phyloP scores from a whole-genome alignment of 2,329 filamentous ascomycete genomes.

The Trichophyton schoenleinii region DNA sequence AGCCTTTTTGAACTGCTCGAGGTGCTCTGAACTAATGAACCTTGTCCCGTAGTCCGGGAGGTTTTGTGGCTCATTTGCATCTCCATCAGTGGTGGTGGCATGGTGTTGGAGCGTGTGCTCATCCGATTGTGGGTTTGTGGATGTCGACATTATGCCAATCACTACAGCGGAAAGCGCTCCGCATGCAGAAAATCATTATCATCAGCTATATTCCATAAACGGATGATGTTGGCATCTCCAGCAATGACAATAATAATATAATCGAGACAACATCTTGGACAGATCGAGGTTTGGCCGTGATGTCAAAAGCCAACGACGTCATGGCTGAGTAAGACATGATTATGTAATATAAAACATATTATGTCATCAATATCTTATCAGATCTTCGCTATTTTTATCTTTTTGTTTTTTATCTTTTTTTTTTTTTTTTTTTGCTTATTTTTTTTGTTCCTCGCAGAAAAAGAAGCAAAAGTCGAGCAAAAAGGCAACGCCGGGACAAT shows the following conservation, averaged over 20 bases:
- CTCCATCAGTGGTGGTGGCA: constrained; percentile 2
- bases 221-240: neutral
- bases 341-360: neutral
- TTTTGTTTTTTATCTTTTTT: neutral
- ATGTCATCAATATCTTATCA: neutral
- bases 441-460: neutral
- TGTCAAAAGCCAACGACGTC: neutral
- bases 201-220: neutral
- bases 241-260: neutral
- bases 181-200: neutral
- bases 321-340: neutral
- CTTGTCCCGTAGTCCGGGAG: constrained; percentile 72
- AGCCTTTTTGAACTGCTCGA: constrained; percentile 67
- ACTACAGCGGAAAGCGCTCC: neutral
- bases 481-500: neutral
- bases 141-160: neutral
- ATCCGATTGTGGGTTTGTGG: neutral
- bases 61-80: constrained; percentile 43
- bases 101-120: neutral
- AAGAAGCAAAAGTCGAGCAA: neutral
- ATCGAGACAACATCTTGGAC: neutral
- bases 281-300: neutral
- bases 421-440: neutral
- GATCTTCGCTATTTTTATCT: neutral
- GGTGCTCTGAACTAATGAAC: constrained; percentile 60